Evolutionary conservation across 2,329 filamentous ascomycete genomes (phyloP), one percentile per base, ranked within the genome.

Genomic region (Bisporella sp.): DNA sequence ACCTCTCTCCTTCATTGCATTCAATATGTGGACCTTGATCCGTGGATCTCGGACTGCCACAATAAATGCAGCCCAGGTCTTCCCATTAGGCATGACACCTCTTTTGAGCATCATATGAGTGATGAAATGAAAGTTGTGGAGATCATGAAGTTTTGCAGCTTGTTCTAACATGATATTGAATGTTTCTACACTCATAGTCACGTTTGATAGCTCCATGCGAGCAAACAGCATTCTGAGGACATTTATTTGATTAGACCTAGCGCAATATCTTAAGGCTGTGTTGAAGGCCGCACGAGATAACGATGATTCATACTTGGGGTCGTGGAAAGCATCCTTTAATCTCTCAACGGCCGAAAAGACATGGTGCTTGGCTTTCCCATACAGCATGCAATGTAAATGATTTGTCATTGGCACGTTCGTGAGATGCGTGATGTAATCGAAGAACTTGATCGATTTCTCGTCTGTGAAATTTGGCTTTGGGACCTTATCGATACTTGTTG

Each of bases 81-180:
- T 41, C n/a, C 62, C 54, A 49, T 72, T 69, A 9, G 72, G 71
- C 1, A 54, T 56, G 45, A 74, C 56, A 1, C 66, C 57, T 47
- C 64, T 54, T 45, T 60, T 55, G 12, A 40, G 45, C 71, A 76
- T 74, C 71, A 76, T 74, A 29, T 59, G 47, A 13, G 75, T 54
- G 21, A 71, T 58, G 30, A 61, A 59, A 6, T 62, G 63, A 47
- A 74, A 75, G 12, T 61, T 60, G 9, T 53, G 56, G n/a, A 71
- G 55, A 57, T 74, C 66, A 46, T 67, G 65, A 28, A 58, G 59
- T 45, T 60, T 61, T 9, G 71, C 71, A 30, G 67, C 63, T 28
- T 60, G 61, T 41, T 60, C 58, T 39, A 76, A 55, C 46, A 76
- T 58, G 42, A 73, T 69, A 46, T 75, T 75, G 55, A 69, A 73